phyloP scores from a whole-genome alignment of 495 filamentous ascomycete species.

The Penicillium arizonense region DNA sequence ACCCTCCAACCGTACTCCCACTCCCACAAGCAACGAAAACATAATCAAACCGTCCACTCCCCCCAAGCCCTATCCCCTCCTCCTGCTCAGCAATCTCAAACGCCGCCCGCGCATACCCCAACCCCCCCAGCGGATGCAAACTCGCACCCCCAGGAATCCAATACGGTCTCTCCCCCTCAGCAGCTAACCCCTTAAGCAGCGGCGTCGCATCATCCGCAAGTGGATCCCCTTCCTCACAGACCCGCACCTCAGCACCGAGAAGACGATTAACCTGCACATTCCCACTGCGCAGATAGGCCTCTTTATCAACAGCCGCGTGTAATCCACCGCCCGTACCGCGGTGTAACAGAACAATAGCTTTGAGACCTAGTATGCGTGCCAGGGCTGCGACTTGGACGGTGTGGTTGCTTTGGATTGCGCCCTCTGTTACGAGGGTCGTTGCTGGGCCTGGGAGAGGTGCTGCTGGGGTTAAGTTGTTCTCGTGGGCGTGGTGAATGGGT shows the following conservation, averaged over 20 bases:
- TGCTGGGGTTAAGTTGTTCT: slow-evolving; percentile 12
- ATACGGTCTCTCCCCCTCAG: slow-evolving; percentile 22
- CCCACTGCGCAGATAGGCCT: slow-evolving; percentile 21
- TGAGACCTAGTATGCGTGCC: slow-evolving; percentile 27
- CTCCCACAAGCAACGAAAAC: slow-evolving; percentile 42
- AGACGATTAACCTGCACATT: slow-evolving; percentile 33
- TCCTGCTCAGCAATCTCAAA: slow-evolving; percentile 41
- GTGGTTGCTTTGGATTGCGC: slow-evolving; percentile 44
- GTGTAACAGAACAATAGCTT: slow-evolving; percentile 28
- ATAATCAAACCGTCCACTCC: slow-evolving; percentile 30
- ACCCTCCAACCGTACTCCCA: slow-evolving; percentile 37
- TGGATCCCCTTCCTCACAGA: slow-evolving; percentile 21
- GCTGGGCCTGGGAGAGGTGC: slow-evolving; percentile 9
- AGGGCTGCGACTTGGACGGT: slow-evolving; percentile 38
- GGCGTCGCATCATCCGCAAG: slow-evolving; percentile 15
- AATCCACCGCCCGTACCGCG: slow-evolving; percentile 30
- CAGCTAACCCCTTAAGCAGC: slow-evolving; percentile 19
- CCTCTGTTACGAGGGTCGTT: slow-evolving; percentile 40
- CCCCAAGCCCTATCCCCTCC: slow-evolving; percentile 12
- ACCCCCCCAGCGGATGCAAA: slow-evolving; percentile 36
- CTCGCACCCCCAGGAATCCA: slow-evolving; percentile 44
- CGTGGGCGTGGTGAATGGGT: slow-evolving; percentile 19
- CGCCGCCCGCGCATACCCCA: slow-evolving; percentile 39
- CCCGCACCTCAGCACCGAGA: slow-evolving; percentile 39
- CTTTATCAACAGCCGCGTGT: slow-evolving; percentile 8